Evolutionary conservation across 1,284 basidiomycete genomes (phyloP).

Genomic region (Blastosporella zonata): DNA sequence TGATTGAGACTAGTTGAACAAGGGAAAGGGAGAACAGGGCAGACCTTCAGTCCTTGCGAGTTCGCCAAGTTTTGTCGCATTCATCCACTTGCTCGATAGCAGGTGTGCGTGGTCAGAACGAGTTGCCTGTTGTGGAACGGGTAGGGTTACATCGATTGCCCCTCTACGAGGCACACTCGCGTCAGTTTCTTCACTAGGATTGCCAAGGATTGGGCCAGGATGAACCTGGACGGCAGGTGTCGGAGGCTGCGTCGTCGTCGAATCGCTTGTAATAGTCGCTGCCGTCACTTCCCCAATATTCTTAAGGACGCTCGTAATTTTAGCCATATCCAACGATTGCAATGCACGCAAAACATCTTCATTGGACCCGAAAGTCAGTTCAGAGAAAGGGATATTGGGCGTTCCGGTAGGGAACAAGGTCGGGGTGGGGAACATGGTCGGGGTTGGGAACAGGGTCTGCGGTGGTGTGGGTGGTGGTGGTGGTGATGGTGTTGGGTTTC

Average conservation of each 20-base stretch:
- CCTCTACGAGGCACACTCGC: constrained; percentile 17
- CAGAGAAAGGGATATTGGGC: constrained; percentile 32
- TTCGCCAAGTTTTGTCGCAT: constrained; percentile 60
- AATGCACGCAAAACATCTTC: constrained; percentile 70
- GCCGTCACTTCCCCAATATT: constrained; percentile 56
- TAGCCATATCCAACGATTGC: constrained; percentile 68
- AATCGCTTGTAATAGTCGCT: constrained; percentile 29
- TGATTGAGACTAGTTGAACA: constrained; percentile 6
- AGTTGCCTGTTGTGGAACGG: constrained; percentile 29
- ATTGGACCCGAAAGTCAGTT: constrained; percentile 57
- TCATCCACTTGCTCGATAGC: constrained; percentile 73
- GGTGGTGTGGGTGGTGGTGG: constrained; percentile 23
- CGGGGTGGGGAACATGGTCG: constrained; percentile 27
- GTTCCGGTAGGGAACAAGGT: constrained; percentile 27
- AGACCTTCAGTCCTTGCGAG: constrained; percentile 65
- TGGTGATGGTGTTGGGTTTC: constrained; percentile 19
- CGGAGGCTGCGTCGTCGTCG: constrained; percentile 21
- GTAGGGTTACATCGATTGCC: constrained; percentile 27
- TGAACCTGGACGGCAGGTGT: constrained; percentile 26
- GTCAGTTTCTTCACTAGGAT: neutral
- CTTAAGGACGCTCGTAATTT: constrained; percentile 62
- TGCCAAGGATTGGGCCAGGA: neutral
- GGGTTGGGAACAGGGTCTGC: neutral
- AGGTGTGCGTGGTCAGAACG: constrained; percentile 45
- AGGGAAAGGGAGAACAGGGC: constrained; percentile 6